These are phyloP conservation scores for Ceratocystis huliohia DNA, from an alignment of 2,329 filamentous ascomycete species.

Conservation along the genomic window DNA sequence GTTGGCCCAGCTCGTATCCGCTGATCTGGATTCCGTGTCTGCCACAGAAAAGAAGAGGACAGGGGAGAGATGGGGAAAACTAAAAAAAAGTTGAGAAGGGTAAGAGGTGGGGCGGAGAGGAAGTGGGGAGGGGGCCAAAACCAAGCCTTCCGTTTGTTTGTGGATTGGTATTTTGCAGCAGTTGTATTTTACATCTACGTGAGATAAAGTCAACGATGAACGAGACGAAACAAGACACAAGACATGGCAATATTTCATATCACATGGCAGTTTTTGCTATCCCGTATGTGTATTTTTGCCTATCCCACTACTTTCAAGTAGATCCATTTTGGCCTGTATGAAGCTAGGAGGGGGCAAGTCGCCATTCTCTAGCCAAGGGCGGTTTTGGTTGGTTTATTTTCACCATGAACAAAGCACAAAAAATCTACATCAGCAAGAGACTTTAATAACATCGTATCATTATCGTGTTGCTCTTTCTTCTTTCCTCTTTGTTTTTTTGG, in stretches of 20 bases:
- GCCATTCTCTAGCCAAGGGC: too few species aligned
- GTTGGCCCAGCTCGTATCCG: conserved; percentile 5
- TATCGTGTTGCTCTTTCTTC: neutral
- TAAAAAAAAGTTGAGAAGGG: neutral
- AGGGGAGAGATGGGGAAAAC: neutral
- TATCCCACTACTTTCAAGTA: neutral
- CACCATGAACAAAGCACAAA: neutral
- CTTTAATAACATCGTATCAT: neutral
- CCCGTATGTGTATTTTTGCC: neutral
- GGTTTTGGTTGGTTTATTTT: neutral
- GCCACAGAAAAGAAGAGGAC: neutral
- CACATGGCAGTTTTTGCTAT: neutral
- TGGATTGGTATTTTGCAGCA: too few species aligned
- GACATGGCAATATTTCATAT: neutral
- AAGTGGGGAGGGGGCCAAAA: neutral
- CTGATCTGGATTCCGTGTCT: conserved; percentile 3
- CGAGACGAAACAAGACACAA: neutral
- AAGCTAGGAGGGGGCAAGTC: too few species aligned
- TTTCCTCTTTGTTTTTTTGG: neutral
- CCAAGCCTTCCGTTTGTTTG: too few species aligned
- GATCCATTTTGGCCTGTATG: too few species aligned
- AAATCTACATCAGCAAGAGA: neutral
- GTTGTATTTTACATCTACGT: neutral
- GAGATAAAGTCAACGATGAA: neutral
- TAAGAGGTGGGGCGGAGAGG: neutral